A percentile compares a stretch with the other conserved stretches of the same genome.
Evolutionary conservation across 192 early-diverging fungal genomes (phyloP).

Genomic region (Diversispora eburnea): DNA sequence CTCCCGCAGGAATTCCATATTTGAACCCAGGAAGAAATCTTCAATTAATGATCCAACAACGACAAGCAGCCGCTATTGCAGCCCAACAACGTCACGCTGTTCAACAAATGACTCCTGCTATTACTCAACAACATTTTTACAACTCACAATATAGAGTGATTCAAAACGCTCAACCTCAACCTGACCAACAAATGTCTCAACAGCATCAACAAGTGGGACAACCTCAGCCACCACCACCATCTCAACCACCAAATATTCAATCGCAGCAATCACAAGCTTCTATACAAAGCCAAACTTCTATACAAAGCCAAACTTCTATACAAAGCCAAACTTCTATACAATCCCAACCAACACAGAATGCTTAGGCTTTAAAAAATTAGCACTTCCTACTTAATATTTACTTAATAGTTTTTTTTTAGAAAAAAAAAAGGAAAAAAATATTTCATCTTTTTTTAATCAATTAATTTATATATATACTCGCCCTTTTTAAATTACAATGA

Average conservation of each 20-base stretch:
- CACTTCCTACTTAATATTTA: too few species aligned
- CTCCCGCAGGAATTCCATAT: neutral
- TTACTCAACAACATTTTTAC: constrained; percentile 19
- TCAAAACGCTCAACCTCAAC: neutral
- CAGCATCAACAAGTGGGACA: neutral
- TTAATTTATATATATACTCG: too few species aligned
- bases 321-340: neutral
- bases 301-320: too few species aligned
- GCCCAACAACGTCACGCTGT: constrained; percentile 10
- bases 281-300: too few species aligned
- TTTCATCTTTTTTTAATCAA: too few species aligned
- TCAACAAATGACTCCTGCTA: constrained; percentile 34
- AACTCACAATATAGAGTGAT: neutral
- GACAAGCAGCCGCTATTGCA: constrained; percentile 28
- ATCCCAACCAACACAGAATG: neutral
- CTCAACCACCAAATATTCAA: neutral
- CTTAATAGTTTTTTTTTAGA: too few species aligned
- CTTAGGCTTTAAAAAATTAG: too few species aligned
- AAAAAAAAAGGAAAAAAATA: too few species aligned
- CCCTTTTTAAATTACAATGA: too few species aligned
- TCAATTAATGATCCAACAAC: neutral
- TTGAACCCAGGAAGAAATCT: neutral
- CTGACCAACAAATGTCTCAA: neutral
- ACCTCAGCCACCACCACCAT: neutral
- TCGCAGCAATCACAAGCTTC: neutral